These are phyloP conservation scores for Rutstroemia sydowiana DNA, from an alignment of 2,329 filamentous ascomycete species.

Conservation along the genomic window DNA sequence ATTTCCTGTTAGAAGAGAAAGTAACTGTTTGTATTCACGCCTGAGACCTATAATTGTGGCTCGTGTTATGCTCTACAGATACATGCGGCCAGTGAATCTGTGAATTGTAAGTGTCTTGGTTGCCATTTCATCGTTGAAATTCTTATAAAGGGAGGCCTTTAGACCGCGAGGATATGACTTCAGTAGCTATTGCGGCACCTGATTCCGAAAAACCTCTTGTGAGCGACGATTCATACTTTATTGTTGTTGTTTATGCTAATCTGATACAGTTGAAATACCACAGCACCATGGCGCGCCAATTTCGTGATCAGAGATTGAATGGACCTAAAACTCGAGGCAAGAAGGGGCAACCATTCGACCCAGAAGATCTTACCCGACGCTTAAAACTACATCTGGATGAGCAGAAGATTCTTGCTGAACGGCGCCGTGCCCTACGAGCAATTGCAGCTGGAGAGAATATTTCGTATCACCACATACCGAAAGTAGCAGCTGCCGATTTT, in stretches of 20 bases:
- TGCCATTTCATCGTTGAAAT: neutral
- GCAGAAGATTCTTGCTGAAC: constrained; percentile 36
- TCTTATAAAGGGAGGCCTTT: neutral
- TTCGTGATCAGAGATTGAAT: constrained; percentile 10
- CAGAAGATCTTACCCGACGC: constrained; percentile 47
- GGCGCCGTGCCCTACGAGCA: constrained; percentile 17
- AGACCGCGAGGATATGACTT: neutral
- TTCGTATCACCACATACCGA: constrained; percentile 44
- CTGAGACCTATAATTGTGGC: constrained; percentile 4
- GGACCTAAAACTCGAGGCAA: constrained; percentile 21
- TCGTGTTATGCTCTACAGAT: constrained; percentile 1
- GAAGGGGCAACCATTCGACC: constrained; percentile 39
- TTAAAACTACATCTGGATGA: constrained; percentile 44
- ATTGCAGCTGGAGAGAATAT: constrained; percentile 12
- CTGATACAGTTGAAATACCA: constrained; percentile 7
- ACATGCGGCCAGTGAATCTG: neutral
- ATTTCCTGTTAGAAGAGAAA: neutral
- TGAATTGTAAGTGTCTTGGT: neutral
- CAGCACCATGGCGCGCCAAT: constrained; percentile 23
- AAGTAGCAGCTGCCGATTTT: constrained; percentile 48
- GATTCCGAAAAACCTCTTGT: neutral
- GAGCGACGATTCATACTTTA: neutral
- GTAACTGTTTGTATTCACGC: neutral
- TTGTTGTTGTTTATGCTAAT: neutral
- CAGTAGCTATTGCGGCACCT: neutral